Evolutionary conservation across 2,329 filamentous ascomycete genomes (phyloP).

Genomic region (Colletotrichum liriopes): DNA sequence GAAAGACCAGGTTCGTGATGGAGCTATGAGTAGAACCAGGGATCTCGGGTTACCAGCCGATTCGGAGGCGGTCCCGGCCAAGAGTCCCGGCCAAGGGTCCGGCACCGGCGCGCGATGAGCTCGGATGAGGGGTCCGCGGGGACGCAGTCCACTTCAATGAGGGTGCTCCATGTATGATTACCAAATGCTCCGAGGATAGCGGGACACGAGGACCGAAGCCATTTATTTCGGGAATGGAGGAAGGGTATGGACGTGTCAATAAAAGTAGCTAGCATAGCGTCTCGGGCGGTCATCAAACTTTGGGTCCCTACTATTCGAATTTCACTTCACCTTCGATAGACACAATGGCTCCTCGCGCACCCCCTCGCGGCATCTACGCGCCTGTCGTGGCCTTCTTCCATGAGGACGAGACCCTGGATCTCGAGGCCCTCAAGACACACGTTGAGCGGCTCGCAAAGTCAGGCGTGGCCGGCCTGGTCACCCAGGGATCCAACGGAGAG

Average conservation of each 20-base stretch:
- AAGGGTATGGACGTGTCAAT: background rate
- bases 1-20: background rate
- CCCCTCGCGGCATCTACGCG: conserved; percentile 58
- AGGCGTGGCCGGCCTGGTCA: conserved; percentile 63
- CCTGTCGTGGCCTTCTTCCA: conserved; percentile 58
- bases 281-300: background rate
- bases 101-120: conserved; percentile 32
- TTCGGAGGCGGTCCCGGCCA: conserved; percentile 32
- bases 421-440: conserved; percentile 55
- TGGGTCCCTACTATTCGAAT: background rate
- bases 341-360: conserved; percentile 28
- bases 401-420: conserved; percentile 61
- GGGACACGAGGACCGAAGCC: conserved; percentile 3
- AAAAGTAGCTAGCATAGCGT: conserved; percentile 17
- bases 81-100: conserved; percentile 19
- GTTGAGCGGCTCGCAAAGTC: conserved; percentile 58
- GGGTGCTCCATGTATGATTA: conserved; percentile 8
- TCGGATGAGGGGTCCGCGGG: conserved; percentile 33
- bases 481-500: conserved; percentile 64
- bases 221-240: background rate
- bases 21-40: background rate
- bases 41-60: conserved; percentile 32
- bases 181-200: conserved; percentile 28
- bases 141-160: conserved; percentile 23
- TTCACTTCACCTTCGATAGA: background rate